Base-by-base conservation (phyloP, 495 filamentous ascomycete species). In the Lophiostoma macrostomum region DNA sequence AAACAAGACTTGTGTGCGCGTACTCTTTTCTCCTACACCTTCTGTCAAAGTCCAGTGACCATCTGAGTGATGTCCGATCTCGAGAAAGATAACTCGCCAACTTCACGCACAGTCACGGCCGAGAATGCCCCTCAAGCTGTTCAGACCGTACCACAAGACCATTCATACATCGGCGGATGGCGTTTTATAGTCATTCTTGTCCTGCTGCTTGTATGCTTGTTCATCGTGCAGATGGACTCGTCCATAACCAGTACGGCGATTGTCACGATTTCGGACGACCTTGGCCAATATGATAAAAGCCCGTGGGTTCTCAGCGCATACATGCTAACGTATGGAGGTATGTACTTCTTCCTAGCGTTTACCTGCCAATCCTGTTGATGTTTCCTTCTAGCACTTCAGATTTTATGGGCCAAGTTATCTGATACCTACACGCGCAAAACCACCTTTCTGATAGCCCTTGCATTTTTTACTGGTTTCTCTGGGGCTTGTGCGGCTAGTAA, bases 201-300 rank as follows among this genome's bases (percentile, higher is more conserved):
- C n/a, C 79, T 24, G 70, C 82, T 40, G 65, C 75, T 34, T 58
- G 75, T 24, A 73, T 74, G 14, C 75, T 83, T 40, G 75, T 82
- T 32, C 76, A 82, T 32, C 43, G 65, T 74, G 12, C 71, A 80
- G 47, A 71, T 69, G 6, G 75, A 75, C 13, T 84, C 78, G 78
- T 67, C 83, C 6, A 69, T 81, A 20, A 78, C 78, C 11, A 69
- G 73, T 16, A 84, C 83, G 51, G 59, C 81, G 5, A 58, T 82
- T 74, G 76, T 75, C 58, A 51, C 39, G 4, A 42, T 56, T n/a
- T 39, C 52, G 2, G 22, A 48, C 24, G 32, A 48, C 24, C 23
- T 56, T 11, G 44, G 52, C 14, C 43, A 36, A n/a, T 56, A 39
- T 25, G 1, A 14, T 4, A 40, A 49, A 31, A 49, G 43, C 44